Base-by-base conservation (phyloP, 1,284 basidiomycete species). In the Ganoderma leucocontextum region DNA sequence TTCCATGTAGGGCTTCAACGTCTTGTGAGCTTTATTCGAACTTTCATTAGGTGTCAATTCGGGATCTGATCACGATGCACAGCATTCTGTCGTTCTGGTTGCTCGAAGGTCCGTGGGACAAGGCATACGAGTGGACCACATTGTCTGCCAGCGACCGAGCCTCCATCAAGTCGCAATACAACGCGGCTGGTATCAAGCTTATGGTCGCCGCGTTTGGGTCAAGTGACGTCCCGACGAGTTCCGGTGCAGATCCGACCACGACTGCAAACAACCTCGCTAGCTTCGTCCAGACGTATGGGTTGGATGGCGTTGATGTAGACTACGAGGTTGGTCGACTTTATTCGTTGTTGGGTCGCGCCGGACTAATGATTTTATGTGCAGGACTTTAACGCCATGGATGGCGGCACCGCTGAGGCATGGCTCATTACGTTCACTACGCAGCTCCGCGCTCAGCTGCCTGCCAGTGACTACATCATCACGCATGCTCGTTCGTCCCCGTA, bases 291-390 rank as follows among this genome's bases (percentile, higher is more conserved):
- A 67, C 84, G 58, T 85, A 84, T 68, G 79, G 80, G 29, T 73
- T 89, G 25, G 84, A 89, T 68, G 89, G 87, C 47, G 78, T 89
- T 44, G 87, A 89, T 62, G 81, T 89, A 29, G 87, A 89, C 75
- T 89, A 86, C 60, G 87, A 88, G 78, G 86, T 82, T 47, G 8
- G 74, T 66, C 4, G 1, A 15, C 41, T 64, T 9, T 1, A 22
- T 42, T 7, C 36, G 9, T 47, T 22, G 3, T n/a, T n/a, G 0
- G 15, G 22, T 2, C n/a, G 52, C 39, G 38, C 6, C 12, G 29
- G 35, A 25, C 53, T 58, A 22, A 60, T 64, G 19, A 1, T 41
- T 33, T 22, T 22, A 35, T 4, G 19, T 33, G n/a, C 62, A 87
- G 86, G 86, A 87, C 73, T 83, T 86, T 68, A 78, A 77, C 62